A percentile compares a stretch with the other conserved stretches of the same genome.
Evolutionary conservation across 208 protist species (phyloP).

Genomic region (Acanthamoeba castellanii): DNA sequence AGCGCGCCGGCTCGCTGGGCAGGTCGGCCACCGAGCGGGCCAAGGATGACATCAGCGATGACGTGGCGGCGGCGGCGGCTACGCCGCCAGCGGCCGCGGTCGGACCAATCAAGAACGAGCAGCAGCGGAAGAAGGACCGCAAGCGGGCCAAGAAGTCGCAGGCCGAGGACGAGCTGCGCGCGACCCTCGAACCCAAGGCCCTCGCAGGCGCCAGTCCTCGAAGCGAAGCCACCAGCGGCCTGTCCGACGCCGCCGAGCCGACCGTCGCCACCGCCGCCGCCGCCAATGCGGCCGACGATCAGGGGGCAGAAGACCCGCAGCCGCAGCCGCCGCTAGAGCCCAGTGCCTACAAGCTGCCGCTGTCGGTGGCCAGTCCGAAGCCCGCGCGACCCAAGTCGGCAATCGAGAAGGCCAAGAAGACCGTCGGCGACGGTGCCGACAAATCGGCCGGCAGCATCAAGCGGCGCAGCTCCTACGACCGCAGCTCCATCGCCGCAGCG

Average conservation of each 20-base stretch:
- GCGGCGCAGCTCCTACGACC: background rate
- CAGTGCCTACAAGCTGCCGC: too few species aligned
- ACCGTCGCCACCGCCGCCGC: too few species aligned
- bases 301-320: too few species aligned
- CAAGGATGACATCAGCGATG: too few species aligned
- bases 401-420: background rate
- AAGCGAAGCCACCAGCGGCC: too few species aligned
- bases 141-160: background rate
- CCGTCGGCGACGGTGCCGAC: background rate
- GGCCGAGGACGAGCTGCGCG: background rate
- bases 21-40: background rate
- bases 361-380: background rate
- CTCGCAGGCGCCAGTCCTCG: background rate
- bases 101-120: background rate
- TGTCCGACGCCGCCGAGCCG: too few species aligned
- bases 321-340: too few species aligned
- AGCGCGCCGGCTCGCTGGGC: background rate
- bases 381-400: background rate
- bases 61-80: background rate
- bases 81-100: too few species aligned
- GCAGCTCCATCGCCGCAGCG: background rate
- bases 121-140: conserved; percentile 6
- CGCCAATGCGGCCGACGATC: background rate
- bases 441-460: background rate
- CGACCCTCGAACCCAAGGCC: background rate